Percentiles rank a stretch among this genome's conserved stretches.
phyloP scores from a whole-genome alignment of 2,329 filamentous ascomycete species.

The Xylariales sp. region DNA sequence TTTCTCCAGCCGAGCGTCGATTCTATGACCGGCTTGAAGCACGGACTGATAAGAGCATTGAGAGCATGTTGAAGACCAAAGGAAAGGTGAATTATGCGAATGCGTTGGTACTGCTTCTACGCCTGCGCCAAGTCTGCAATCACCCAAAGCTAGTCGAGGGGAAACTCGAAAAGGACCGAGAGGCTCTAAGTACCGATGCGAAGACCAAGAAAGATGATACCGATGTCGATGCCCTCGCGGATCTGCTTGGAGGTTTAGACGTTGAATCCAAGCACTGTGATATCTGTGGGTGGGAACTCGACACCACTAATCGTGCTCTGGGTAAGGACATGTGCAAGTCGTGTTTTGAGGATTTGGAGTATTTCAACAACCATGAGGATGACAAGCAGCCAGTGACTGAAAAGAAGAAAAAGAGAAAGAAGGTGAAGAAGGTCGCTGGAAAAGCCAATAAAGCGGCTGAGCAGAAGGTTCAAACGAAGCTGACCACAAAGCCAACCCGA shows the following conservation, averaged over 20 bases:
- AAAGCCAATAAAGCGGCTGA: constrained; percentile 23
- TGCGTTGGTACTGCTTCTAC: constrained; percentile 85
- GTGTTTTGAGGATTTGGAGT: constrained; percentile 71
- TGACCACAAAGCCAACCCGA: constrained; percentile 19
- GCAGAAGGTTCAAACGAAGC: constrained; percentile 27
- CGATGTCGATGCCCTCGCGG: constrained; percentile 78
- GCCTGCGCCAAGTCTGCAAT: constrained; percentile 89
- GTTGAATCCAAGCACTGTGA: constrained; percentile 77
- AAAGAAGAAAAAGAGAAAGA: too few relatives aligned
- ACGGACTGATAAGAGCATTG: constrained; percentile 80
- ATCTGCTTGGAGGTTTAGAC: constrained; percentile 80
- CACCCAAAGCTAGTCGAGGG: constrained; percentile 84
- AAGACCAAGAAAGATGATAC: constrained; percentile 48
- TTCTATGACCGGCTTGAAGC: constrained; percentile 85
- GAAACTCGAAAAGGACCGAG: constrained; percentile 82
- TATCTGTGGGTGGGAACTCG: constrained; percentile 71
- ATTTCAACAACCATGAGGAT: constrained; percentile 48
- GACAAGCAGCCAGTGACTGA: constrained; percentile 13
- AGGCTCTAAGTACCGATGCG: constrained; percentile 67
- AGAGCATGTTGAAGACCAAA: constrained; percentile 88
- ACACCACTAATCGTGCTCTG: constrained; percentile 36
- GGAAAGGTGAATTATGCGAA: constrained; percentile 86
- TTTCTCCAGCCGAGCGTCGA: constrained; percentile 72
- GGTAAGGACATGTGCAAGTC: constrained; percentile 60
- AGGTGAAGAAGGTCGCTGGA: constrained; percentile 25